These are phyloP conservation scores for Baeospora myosura DNA, from an alignment of 1,284 basidiomycete genomes.

Conservation along the genomic window DNA sequence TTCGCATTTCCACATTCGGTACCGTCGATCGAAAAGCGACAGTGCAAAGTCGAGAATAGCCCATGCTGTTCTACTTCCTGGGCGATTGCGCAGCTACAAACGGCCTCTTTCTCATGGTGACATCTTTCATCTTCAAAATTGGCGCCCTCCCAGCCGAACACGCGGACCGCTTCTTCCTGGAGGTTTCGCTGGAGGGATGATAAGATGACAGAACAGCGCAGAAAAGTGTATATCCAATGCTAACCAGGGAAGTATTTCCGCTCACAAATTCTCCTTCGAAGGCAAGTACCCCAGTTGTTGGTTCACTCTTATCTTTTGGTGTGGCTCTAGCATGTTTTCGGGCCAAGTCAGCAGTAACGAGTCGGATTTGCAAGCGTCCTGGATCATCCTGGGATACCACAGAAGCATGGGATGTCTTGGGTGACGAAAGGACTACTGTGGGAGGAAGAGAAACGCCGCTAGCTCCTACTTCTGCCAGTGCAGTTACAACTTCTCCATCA, in stretches of 20 bases:
- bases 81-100: constrained; percentile 18
- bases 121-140: constrained; percentile 10
- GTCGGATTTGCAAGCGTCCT: constrained; percentile 11
- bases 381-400: neutral
- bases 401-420: neutral
- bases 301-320: constrained; percentile 10
- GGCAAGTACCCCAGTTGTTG: constrained; percentile 15
- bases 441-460: constrained; percentile 5
- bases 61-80: constrained; percentile 17
- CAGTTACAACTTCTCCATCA: neutral
- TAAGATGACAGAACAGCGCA: neutral
- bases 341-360: constrained; percentile 17
- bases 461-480: neutral
- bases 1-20: constrained; percentile 12
- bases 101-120: constrained; percentile 7
- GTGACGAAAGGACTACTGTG: constrained; percentile 3
- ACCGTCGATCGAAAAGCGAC: constrained; percentile 17
- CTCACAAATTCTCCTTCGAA: constrained; percentile 17
- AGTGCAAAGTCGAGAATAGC: constrained; percentile 16
- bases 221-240: neutral
- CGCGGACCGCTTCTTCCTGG: constrained; percentile 13
- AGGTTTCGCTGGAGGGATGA: constrained; percentile 9
- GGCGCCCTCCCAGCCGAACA: constrained; percentile 14
- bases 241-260: constrained; percentile 17
- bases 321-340: constrained; percentile 12